phyloP scores from a whole-genome alignment of 805 yeast genomes.

The Limtongia smithiae region DNA sequence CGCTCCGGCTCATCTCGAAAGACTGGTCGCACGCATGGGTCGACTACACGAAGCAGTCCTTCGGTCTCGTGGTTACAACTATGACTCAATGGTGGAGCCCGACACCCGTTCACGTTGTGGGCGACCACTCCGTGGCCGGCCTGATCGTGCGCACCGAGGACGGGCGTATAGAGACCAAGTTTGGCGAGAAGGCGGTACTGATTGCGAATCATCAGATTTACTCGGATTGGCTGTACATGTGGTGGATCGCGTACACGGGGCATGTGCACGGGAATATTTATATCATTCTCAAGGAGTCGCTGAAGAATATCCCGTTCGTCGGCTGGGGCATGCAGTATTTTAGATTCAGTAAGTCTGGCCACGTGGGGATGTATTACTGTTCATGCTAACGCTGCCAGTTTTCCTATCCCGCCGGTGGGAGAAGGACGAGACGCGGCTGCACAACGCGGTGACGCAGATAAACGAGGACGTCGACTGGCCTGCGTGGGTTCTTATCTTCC shows the following conservation, averaged over 20 bases:
- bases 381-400: slow-evolving; percentile 8
- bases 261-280: slow-evolving; percentile 59
- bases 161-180: slow-evolving; percentile 31
- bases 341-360: slow-evolving; percentile 47
- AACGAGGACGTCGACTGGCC: slow-evolving; percentile 49
- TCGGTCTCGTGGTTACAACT: slow-evolving; percentile 34
- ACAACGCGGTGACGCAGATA: slow-evolving; percentile 52
- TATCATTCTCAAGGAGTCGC: slow-evolving; percentile 74
- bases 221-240: slow-evolving; percentile 86
- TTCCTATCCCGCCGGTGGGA: slow-evolving; percentile 77
- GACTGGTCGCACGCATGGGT: slow-evolving; percentile 34
- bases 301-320: slow-evolving; percentile 64
- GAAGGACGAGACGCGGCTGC: slow-evolving; percentile 59
- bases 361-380: too few species aligned
- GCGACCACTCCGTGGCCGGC: slow-evolving; percentile 34
- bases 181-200: slow-evolving; percentile 55
- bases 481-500: slow-evolving; percentile 72
- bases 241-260: slow-evolving; percentile 80
- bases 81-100: slow-evolving; percentile 36
- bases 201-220: slow-evolving; percentile 93
- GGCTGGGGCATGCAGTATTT: slow-evolving; percentile 84
- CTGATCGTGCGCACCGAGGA: slow-evolving; percentile 27
- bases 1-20: slow-evolving; percentile 31
- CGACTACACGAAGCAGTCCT: slow-evolving; percentile 37
- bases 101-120: slow-evolving; percentile 31